Conservation (phyloP, 2,329 filamentous ascomycete species). For the Aaosphaeria arxii region DNA sequence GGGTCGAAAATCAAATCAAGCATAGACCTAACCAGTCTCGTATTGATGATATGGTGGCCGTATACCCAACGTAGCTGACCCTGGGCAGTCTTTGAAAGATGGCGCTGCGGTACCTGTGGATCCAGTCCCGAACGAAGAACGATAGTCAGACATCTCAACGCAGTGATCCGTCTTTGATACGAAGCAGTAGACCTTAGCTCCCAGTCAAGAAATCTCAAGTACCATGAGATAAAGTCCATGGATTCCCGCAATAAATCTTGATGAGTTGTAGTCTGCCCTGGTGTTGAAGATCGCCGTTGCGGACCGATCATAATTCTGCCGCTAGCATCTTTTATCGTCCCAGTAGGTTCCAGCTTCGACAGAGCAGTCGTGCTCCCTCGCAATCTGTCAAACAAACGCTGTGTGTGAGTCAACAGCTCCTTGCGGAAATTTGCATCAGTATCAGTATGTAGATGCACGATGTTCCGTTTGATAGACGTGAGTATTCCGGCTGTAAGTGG, state of each 20-base stretch:
- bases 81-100: conserved; percentile 48
- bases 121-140: conserved; percentile 71
- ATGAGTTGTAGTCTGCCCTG: too few species aligned
- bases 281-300: neutral
- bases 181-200: conserved; percentile 80
- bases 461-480: conserved; percentile 59
- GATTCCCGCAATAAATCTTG: conserved; percentile 44
- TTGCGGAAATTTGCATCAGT: conserved; percentile 83
- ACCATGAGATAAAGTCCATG: conserved; percentile 71
- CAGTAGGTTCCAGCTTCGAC: conserved; percentile 15
- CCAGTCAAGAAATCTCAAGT: conserved; percentile 65
- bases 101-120: conserved; percentile 35
- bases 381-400: conserved; percentile 74
- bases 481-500: conserved; percentile 66
- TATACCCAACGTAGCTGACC: conserved; percentile 52
- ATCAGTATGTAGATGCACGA: conserved; percentile 75
- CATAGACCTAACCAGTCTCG: conserved; percentile 57
- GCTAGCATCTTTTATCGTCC: neutral
- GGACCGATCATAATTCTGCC: neutral
- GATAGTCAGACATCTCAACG: conserved; percentile 67
- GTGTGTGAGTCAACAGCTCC: conserved; percentile 71
- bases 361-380: conserved; percentile 33
- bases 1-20: conserved; percentile 82
- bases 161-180: conserved; percentile 84
- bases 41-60: conserved; percentile 43